Conservation (phyloP, 371 early-diverging fungal genomes). For the Lichtheimia hyalospora region DNA sequence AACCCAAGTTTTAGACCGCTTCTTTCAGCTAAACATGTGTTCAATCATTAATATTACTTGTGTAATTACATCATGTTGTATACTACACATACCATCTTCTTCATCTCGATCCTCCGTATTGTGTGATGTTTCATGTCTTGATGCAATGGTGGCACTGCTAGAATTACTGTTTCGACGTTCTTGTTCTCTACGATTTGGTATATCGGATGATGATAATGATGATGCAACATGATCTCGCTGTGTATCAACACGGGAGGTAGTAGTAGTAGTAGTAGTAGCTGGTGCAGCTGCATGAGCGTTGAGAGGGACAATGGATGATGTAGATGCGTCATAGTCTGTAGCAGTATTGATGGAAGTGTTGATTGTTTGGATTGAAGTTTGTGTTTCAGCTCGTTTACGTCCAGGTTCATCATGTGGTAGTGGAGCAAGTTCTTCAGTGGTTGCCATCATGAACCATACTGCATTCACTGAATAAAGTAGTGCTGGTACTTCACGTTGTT, state of each 20-base stretch:
- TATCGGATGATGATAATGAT: no score
- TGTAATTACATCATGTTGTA: background rate
- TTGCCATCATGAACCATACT: constrained; percentile 81
- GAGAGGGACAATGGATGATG: constrained; percentile 16
- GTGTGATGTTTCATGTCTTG: background rate
- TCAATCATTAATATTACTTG: background rate
- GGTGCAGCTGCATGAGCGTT: constrained; percentile 3
- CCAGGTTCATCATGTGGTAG: constrained; percentile 13
- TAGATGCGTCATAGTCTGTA: constrained; percentile 18
- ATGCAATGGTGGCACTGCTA: background rate
- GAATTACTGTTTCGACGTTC: background rate
- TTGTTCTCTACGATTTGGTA: background rate
- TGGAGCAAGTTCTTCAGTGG: constrained; percentile 24
- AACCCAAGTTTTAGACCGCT: constrained; percentile 82
- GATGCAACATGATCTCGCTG: background rate
- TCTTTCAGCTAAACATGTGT: constrained; percentile 41
- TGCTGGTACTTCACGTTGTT: constrained; percentile 81
- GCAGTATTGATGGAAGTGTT: background rate
- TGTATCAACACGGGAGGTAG: background rate
- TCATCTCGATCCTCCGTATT: constrained; percentile 41
- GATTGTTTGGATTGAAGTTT: background rate
- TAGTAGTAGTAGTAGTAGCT: background rate
- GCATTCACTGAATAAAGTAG: constrained; percentile 76
- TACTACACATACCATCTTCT: constrained; percentile 35
- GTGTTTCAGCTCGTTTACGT: background rate